Evolutionary conservation across 345 rosid species (phyloP), one percentile per base, ranked within the genome.

Genomic region (Brassica nigra): DNA sequence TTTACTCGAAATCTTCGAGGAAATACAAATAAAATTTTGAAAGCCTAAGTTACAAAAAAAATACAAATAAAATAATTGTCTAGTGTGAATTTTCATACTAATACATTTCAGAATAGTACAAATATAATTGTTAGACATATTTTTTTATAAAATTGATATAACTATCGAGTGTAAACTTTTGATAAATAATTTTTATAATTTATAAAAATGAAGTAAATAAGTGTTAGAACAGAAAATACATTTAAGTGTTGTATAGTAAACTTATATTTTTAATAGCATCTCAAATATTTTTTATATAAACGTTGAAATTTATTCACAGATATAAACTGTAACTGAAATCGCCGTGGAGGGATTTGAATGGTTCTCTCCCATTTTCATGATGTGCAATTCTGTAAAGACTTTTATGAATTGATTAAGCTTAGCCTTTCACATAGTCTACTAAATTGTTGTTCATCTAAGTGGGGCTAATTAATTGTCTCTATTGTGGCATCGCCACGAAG

Each of bases 401-500:
- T 12, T 47, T 54, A 54, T 54, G 59, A 54, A 54, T 54, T 54
- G 59, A 9, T 15, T 54, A 54, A 6, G 16, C 16, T 11, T 16
- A 47, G 55, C 4, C 55, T 15, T 57, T 57, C 15, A 52, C 57
- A 52, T 49, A 49, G 55, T 49, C 14, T 49, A 49, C 55, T n/a
- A 14, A 57, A 57, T 57, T 57, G 27, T 18, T 57, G 27, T 57
- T 57, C 14, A 58, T 58, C 2, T 58, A 8, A 59, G 63, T 59
- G 30, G 29, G 62, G 62, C 30, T 58, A 10, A 62, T 30, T 62
- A 62, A 31, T 30, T 62, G 42, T 63, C 23, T 62, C 36, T 62
- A 62, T 6, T 31, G 68, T 63, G 67, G 42, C 23, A 63, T 63
- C 67, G 23, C 42, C 68, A 64, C 27, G 28, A 64, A 33, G 23